Evolutionary conservation across 2,329 filamentous ascomycete species (phyloP), one percentile per base, ranked within the genome.

Genomic region (Penicillium expansum): DNA sequence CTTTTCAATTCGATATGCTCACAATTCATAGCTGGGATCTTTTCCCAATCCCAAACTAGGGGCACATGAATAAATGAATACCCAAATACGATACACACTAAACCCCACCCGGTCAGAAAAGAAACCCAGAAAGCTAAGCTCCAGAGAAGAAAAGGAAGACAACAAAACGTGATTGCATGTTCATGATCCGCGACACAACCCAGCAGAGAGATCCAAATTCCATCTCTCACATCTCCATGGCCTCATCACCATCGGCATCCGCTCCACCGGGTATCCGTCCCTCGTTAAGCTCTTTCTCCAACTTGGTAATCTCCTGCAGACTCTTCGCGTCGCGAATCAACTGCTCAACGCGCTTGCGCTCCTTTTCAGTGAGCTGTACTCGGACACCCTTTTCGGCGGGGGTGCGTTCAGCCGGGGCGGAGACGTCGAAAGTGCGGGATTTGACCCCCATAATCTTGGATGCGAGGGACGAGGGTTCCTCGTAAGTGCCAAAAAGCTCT

Each of bases 231-330:
- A 68, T 71, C 62, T 75, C 65, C 74, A 77, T 76, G 35, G 63
- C 66, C 30, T 72, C 71, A 47, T 73, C 71, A 27, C 59, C 65
- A 39, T 67, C 71, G 43, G 71, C 75, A 18, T 63, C 71, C 27
- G 74, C 83, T 29, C 86, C 89, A 33, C 83, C 81, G 2, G 93
- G 93, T 74, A 97, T 82, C 69, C 90, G 82, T 1, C 94, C 94
- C 74, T 97, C 93, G 61, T 90, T 90, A 63, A 97, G 77, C 75
- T 94, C 91, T 79, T 93, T 96, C 80, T 99, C 94, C 71, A 99
- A 74, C 64, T 86, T 83, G 56, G 91, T 88, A 71, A 99, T 95
- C 78, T 97, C 94, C 65, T 92, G 88, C 69, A 99, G 74, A 69
- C 89, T 96, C 73, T 88, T 92, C 6, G 94, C 93, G 69, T 90